phyloP scores from a whole-genome alignment of 208 protist genomes.

The Crithidia mellificae region DNA sequence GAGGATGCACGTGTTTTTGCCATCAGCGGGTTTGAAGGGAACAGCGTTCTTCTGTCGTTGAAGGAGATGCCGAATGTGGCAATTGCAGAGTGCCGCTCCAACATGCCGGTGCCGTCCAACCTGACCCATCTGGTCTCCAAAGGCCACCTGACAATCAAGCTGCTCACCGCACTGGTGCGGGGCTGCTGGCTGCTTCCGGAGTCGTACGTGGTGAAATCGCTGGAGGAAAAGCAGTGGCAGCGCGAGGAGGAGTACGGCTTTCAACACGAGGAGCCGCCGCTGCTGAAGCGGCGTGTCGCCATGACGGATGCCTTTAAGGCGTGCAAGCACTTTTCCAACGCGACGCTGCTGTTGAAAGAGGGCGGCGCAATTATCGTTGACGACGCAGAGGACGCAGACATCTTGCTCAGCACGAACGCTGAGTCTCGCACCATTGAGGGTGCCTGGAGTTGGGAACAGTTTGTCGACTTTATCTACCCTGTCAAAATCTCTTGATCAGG shows the following conservation, averaged over 20 bases:
- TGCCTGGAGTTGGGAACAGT: slow-evolving; percentile 76
- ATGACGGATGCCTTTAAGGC: slow-evolving; percentile 69
- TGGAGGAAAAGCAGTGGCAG: slow-evolving; percentile 57
- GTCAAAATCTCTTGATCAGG: slow-evolving; percentile 40
- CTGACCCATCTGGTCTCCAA: slow-evolving; percentile 88
- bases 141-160: slow-evolving; percentile 85
- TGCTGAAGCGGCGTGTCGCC: slow-evolving; percentile 65
- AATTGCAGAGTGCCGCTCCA: slow-evolving; percentile 81
- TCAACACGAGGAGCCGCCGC: slow-evolving; percentile 75
- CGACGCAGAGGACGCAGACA: slow-evolving; percentile 46
- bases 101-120: slow-evolving; percentile 80
- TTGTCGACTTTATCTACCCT: slow-evolving; percentile 86
- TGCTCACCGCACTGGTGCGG: slow-evolving; percentile 80
- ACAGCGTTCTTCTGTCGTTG: slow-evolving; percentile 53
- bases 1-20: slow-evolving; percentile 81
- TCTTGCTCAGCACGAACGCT: slow-evolving; percentile 76
- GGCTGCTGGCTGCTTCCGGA: slow-evolving; percentile 88
- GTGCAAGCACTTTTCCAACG: slow-evolving; percentile 73
- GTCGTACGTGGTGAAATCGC: slow-evolving; percentile 71
- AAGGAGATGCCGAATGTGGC: slow-evolving; percentile 76
- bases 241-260: slow-evolving; percentile 80
- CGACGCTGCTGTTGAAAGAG: slow-evolving; percentile 65
- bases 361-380: slow-evolving; percentile 67
- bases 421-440: slow-evolving; percentile 40
- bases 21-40: slow-evolving; percentile 84